Conservation (phyloP, 805 yeast species). For the Phaffomyces thermotolerans region DNA sequence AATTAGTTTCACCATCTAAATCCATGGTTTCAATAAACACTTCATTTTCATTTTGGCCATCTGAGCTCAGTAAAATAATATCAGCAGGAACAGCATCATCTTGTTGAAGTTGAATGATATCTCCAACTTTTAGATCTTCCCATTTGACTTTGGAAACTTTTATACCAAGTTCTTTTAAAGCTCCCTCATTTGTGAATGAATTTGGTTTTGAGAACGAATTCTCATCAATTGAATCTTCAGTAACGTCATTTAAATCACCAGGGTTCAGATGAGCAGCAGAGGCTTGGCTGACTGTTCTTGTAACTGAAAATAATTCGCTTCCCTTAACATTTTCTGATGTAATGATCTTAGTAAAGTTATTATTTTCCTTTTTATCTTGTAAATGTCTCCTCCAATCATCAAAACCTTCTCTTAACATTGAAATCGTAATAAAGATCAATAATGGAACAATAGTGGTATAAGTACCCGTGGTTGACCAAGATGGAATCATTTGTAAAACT, state of each 20-base stretch:
- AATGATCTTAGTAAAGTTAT: conserved; percentile 39
- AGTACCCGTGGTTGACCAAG: conserved; percentile 96
- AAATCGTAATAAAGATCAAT: conserved; percentile 75
- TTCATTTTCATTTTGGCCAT: conserved; percentile 48
- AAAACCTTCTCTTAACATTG: conserved; percentile 87
- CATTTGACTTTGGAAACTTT: conserved; percentile 36
- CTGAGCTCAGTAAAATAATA: conserved; percentile 60
- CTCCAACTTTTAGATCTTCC: conserved; percentile 86
- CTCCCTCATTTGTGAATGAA: conserved; percentile 23
- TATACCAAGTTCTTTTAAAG: conserved; percentile 20
- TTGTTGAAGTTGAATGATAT: conserved; percentile 59
- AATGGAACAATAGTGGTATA: conserved; percentile 91
- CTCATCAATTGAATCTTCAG: neutral
- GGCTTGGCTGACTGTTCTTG: conserved; percentile 7
- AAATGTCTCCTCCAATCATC: conserved; percentile 87
- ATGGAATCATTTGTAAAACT: conserved; percentile 89
- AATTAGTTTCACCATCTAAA: conserved; percentile 92
- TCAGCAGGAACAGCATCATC: conserved; percentile 97
- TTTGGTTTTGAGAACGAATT: conserved; percentile 12
- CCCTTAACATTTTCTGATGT: conserved; percentile 17
- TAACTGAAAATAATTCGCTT: conserved; percentile 4
- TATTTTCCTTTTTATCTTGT: conserved; percentile 81
- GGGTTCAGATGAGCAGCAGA: conserved; percentile 14
- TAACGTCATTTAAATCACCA: neutral
- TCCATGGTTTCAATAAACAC: conserved; percentile 93